Evolutionary conservation across 768 basidiomycete species (phyloP).

Genomic region (Pleurotus ostreatus): DNA sequence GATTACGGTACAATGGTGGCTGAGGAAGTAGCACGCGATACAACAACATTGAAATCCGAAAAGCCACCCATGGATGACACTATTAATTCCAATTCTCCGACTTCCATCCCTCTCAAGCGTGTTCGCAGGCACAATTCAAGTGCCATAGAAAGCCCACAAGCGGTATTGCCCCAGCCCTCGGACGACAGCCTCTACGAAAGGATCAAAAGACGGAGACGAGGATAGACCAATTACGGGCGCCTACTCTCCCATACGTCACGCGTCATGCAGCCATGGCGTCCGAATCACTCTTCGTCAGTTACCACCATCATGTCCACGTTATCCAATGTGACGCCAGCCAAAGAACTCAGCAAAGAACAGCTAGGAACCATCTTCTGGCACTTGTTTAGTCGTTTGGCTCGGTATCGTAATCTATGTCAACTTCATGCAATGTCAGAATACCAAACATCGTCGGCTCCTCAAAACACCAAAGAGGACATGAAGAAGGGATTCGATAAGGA

Average conservation of each 20-base stretch:
- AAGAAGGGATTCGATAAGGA: constrained; percentile 29
- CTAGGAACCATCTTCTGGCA: constrained; percentile 36
- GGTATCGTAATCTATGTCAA: constrained; percentile 38
- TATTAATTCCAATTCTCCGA: no score
- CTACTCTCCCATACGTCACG: constrained; percentile 1
- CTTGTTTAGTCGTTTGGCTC: constrained; percentile 39
- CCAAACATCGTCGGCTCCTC: constrained; percentile 15
- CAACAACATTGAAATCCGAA: neutral
- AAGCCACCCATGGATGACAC: neutral
- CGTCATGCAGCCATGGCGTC: no score
- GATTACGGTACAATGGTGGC: constrained; percentile 44
- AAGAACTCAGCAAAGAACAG: constrained; percentile 30
- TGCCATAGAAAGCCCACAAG: no score
- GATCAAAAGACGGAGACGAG: neutral
- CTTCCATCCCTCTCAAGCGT: no score
- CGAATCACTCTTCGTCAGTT: no score
- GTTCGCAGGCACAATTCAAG: no score
- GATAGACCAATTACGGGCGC: neutral
- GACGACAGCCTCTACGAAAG: neutral
- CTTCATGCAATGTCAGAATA: constrained; percentile 36
- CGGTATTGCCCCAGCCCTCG: no score
- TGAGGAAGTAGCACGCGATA: neutral
- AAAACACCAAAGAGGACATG: constrained; percentile 13
- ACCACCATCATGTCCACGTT: neutral
- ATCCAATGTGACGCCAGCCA: constrained; percentile 30